These are phyloP conservation scores for Ampelomyces quisqualis DNA, from an alignment of 2,329 filamentous ascomycete species.

Conservation along the genomic window DNA sequence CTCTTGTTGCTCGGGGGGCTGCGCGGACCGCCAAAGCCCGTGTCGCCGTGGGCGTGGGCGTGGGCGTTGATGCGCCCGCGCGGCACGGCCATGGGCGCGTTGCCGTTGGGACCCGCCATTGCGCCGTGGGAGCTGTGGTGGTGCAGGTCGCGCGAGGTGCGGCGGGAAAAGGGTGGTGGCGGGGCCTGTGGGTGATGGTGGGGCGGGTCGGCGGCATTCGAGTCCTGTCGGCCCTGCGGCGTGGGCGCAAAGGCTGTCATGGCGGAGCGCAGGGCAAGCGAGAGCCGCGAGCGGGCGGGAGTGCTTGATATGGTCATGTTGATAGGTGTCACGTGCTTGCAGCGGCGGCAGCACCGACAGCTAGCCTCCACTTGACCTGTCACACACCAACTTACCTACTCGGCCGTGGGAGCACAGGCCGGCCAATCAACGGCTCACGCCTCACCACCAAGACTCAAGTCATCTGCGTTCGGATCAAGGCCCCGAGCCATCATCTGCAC, in stretches of 20 bases:
- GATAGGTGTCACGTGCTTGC: constrained; percentile 17
- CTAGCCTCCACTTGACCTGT: constrained; percentile 25
- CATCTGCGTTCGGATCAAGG: constrained; percentile 10
- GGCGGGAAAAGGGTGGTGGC: constrained; percentile 31
- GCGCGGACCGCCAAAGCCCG: constrained; percentile 45
- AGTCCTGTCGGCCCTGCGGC: no score
- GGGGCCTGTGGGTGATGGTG: constrained; percentile 36
- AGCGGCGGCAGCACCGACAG: constrained; percentile 9
- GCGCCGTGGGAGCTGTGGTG: constrained; percentile 29
- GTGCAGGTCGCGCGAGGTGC: constrained; percentile 36
- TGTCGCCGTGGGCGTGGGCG: constrained; percentile 38
- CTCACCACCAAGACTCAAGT: constrained; percentile 5
- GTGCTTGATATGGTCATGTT: no score
- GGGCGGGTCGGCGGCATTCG: constrained; percentile 31
- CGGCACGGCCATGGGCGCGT: constrained; percentile 42
- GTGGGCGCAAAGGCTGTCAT: constrained; percentile 35
- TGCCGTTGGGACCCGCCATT: constrained; percentile 40
- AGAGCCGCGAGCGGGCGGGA: no score
- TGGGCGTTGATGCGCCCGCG: constrained; percentile 33
- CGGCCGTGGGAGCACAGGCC: not conserved
- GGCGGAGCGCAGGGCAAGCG: constrained; percentile 1
- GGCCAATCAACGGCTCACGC: constrained; percentile 11
- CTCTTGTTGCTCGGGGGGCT: constrained; percentile 55
- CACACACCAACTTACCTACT: no score
- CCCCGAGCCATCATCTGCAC: constrained; percentile 17